Evolutionary conservation across 371 early-diverging fungal genomes (phyloP), one percentile per base, ranked within the genome.

Genomic region (Cokeromyces recurvatus): DNA sequence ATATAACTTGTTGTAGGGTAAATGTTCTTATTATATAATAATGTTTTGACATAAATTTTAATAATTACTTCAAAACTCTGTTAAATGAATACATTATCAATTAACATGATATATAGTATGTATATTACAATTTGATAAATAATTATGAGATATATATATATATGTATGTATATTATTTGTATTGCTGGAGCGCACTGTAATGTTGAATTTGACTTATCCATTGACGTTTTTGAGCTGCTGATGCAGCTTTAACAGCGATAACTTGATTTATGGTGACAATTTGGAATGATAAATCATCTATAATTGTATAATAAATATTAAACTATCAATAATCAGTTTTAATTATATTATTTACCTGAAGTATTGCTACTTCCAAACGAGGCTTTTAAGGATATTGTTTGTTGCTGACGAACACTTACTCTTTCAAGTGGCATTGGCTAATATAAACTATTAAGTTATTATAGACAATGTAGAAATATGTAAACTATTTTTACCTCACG

Each of bases 401-500:
- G 49, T 43, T 59, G 64, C 21, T 64, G 63, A 12, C 69, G 54
- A 2, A 69, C 48, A 24, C 38, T 57, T 17, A 68, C 44, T 32
- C 38, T 38, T 11, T 58, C 63, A 14, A 68, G 32, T 31, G 55
- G 51, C 56, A 72, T 53, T 2, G 68, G 68, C 62, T 71, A 25
- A 20, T n/a, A n/a, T n/a, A n/a, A n/a, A n/a, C n/a, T n/a, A n/a
- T n/a, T n/a, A 8, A n/a, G n/a, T n/a, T n/a, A n/a, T n/a, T n/a
- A n/a, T n/a, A n/a, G n/a, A n/a, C n/a, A n/a, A n/a, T n/a, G n/a
- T n/a, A n/a, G n/a, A n/a, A n/a, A n/a, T n/a, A n/a, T n/a, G n/a
- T n/a, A n/a, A n/a, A n/a, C n/a, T n/a, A n/a, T n/a, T 22, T 51
- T 48, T 71, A 81, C 82, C 66, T 81, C 79, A n/a, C 80, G 69